Evolutionary conservation across 1,284 basidiomycete genomes (phyloP), one percentile per base, ranked within the genome.

Genomic region (Crepidotus sp.): DNA sequence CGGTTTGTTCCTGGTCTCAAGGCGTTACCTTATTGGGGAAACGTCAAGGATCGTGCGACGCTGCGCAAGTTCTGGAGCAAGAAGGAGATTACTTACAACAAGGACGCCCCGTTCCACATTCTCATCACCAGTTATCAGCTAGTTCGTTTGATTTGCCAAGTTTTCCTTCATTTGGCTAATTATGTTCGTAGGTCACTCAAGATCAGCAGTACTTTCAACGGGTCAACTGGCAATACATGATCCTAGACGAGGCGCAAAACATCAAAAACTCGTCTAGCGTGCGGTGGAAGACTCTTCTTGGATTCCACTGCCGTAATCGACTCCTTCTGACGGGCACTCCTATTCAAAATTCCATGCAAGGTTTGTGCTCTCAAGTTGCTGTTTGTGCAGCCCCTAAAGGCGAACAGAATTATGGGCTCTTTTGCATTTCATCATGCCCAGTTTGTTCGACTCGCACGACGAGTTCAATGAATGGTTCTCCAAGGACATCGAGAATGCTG

Each of bases 391-490:
- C 31, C 18, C 24, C 34, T 42, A 24, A 52, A 42, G 56, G 24
- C 49, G 33, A 6, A 25, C 56, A 95, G 96, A 99, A 65, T 72
- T 99, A n/a, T 99, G 96, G 96, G 96, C 96, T 1, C 71, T 99
- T 47, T 72, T 99, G 38, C 96, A 99, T 63, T 99, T 99, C 68
- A 98, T 99, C 69, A 99, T 99, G 96, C 96, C 96, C 1, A 94
- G 88, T 59, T 70, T 99, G 42, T 99, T 99, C 65, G 96, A 98
- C 64, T 98, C 94, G 26, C 95, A 98, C 60, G 94, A 98, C 59
- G 96, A 99, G 67, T 99, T 99, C 70, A 93, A 89, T 61, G 96
- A 98, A 63, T 99, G 96, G 96, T 99, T 99, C 68, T 97, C 95
- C 18, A 98, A 98, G 64, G 96, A 98, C 59, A 98, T 98, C 47